Percentiles rank a stretch among this genome's conserved stretches.
These are phyloP conservation scores for Erigeron canadensis DNA, from an alignment of 129 eudicot species.

Conservation along the genomic window DNA sequence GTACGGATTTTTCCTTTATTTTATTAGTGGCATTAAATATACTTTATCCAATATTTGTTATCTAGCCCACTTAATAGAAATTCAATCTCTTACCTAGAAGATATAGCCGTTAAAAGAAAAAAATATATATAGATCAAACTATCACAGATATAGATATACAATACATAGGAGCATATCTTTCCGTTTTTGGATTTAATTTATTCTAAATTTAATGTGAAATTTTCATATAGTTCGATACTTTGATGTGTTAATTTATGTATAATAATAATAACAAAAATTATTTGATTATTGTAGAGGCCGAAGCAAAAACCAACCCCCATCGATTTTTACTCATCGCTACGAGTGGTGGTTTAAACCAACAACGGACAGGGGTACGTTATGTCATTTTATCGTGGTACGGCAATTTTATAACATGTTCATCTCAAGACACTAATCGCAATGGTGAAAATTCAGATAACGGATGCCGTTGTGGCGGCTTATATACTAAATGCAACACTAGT, in stretches of 20 bases:
- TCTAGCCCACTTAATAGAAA: no score
- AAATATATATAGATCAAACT: no score
- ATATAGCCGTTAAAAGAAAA: no score
- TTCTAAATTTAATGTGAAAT: no score
- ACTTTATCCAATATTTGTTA: no score
- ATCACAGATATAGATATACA: no score
- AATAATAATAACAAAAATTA: not conserved
- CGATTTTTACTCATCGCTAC: slow-evolving; percentile 63
- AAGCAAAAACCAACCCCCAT: slow-evolving; percentile 50
- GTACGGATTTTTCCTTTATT: slow-evolving; percentile 12
- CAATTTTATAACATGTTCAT: no score
- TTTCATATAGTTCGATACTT: no score
- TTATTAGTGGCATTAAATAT: no score
- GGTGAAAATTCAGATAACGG: slow-evolving; percentile 53
- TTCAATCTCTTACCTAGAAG: no score
- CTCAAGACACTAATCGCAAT: not conserved
- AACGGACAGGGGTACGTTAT: slow-evolving; percentile 69
- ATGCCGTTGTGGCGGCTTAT: slow-evolving; percentile 79
- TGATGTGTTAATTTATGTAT: not conserved
- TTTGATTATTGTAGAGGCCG: slow-evolving; percentile 43
- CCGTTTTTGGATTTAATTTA: no score
- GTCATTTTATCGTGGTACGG: not conserved
- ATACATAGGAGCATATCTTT: no score
- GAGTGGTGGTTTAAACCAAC: slow-evolving; percentile 85
- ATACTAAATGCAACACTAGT: slow-evolving; percentile 69